Evolutionary conservation across 208 protist species (phyloP).

Genomic region (Acanthamoeba triangularis): DNA sequence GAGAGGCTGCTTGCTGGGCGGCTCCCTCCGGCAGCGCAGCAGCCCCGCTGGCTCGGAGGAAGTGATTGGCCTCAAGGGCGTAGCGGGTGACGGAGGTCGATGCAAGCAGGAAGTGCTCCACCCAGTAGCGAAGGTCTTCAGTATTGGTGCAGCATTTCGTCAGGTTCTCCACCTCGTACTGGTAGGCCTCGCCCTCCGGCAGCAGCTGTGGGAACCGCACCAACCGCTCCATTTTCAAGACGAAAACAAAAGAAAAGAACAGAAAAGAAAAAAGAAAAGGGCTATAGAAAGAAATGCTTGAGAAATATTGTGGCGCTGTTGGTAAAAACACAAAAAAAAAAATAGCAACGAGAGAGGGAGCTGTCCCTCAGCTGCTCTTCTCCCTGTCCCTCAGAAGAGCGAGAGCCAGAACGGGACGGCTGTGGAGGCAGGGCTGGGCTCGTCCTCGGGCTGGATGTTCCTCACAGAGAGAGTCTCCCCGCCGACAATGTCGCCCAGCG

Average conservation of each 20-base stretch:
- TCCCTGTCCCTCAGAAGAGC: no score
- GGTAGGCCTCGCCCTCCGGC: neutral
- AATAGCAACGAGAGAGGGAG: no score
- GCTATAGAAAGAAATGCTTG: no score
- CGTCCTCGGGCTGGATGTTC: no score
- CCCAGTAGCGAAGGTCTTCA: neutral
- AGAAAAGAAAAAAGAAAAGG: neutral
- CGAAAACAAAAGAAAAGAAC: neutral
- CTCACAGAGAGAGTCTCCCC: no score
- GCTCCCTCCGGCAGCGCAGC: neutral
- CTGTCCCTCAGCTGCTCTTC: no score
- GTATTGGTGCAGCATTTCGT: neutral
- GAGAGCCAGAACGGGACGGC: no score
- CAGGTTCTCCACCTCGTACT: neutral
- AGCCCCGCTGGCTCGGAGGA: neutral
- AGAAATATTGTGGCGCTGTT: no score
- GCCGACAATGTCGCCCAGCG: no score
- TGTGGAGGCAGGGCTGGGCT: no score
- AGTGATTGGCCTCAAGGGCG: conserved; percentile 7
- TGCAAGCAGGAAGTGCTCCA: neutral
- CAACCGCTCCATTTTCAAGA: neutral
- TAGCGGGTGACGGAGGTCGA: neutral
- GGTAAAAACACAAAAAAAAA: no score
- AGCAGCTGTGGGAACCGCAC: neutral
- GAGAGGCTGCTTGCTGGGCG: neutral